Percentiles rank a stretch among this genome's conserved stretches.
phyloP scores from a whole-genome alignment of 169 alveolate genomes.

The Eimeria zaria region DNA sequence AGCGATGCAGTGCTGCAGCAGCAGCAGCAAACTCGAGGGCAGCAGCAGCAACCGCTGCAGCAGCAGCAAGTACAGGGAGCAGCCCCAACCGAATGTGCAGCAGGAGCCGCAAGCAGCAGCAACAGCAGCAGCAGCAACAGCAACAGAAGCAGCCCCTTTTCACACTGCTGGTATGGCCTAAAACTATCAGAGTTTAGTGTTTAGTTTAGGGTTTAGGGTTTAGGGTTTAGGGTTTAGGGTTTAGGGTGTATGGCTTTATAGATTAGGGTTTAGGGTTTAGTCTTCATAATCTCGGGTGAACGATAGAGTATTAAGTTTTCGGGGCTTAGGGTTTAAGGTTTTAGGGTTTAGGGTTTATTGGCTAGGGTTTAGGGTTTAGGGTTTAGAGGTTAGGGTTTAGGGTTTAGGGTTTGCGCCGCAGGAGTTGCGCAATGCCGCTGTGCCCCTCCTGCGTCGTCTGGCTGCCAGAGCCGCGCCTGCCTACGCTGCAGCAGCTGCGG shows the following conservation, averaged over 20 bases:
- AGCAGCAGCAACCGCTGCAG: constrained; percentile 17
- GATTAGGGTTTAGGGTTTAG: neutral
- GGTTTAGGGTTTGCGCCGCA: no score
- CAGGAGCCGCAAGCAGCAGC: neutral
- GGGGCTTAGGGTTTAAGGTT: no score
- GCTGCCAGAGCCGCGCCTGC: constrained; percentile 20
- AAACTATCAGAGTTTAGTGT: no score
- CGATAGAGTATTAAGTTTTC: no score
- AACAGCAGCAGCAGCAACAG: no score
- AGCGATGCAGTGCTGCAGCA: constrained; percentile 11
- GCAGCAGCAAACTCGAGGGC: neutral
- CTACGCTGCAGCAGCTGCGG: neutral
- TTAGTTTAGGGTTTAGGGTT: neutral
- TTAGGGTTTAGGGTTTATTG: no score
- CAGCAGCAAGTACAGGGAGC: neutral
- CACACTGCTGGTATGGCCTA: no score
- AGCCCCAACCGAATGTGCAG: neutral
- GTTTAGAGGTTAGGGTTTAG: no score
- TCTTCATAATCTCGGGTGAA: no score
- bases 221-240: constrained; percentile 26
- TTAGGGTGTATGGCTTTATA: neutral
- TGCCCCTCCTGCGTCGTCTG: neutral
- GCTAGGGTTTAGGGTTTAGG: no score
- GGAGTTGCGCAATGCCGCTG: constrained; percentile 26
- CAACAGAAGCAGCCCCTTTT: no score